A percentile compares a stretch with the other conserved stretches of the same genome.
Conservation (phyloP, 371 early-diverging fungal genomes). For the Gilbertella persicaria region DNA sequence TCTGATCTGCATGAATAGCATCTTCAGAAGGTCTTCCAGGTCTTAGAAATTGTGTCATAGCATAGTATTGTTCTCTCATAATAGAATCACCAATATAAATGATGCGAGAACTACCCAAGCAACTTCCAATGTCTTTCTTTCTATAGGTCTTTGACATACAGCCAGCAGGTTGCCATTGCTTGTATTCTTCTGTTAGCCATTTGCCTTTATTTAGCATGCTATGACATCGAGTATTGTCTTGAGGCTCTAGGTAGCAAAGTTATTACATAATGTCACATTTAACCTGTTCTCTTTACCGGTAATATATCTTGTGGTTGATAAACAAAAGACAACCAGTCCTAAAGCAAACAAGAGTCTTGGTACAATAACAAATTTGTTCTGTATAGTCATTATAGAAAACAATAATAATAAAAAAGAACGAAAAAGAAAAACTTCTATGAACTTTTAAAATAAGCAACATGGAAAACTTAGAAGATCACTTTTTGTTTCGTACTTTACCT, state of each 20-base stretch:
- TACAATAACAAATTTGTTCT: conserved; percentile 1
- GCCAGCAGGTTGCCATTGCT: conserved; percentile 61
- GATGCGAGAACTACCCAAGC: conserved; percentile 46
- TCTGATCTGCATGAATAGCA: conserved; percentile 40
- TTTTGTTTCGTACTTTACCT: neutral
- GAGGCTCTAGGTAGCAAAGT: conserved; percentile 29
- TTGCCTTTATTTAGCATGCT: conserved; percentile 51
- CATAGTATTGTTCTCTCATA: conserved; percentile 61
- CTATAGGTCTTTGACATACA: conserved; percentile 62
- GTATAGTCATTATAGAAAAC: neutral
- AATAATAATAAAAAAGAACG: conserved; percentile 4
- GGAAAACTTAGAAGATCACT: conserved; percentile 7
- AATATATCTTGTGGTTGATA: conserved; percentile 3
- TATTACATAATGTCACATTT: too few species aligned
- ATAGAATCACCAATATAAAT: conserved; percentile 55
- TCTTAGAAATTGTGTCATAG: conserved; percentile 47
- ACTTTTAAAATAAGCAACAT: neutral
- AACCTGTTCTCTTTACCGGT: too few species aligned
- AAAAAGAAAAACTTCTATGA: conserved; percentile 2
- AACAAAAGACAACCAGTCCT: neutral
- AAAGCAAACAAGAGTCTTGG: neutral
- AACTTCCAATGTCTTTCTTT: conserved; percentile 37
- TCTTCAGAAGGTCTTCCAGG: conserved; percentile 26
- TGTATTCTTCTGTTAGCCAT: conserved; percentile 37
- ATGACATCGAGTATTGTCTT: conserved; percentile 35